These are phyloP conservation scores for Ophiostoma piceae DNA, from an alignment of 2,329 filamentous ascomycete species.

Conservation along the genomic window DNA sequence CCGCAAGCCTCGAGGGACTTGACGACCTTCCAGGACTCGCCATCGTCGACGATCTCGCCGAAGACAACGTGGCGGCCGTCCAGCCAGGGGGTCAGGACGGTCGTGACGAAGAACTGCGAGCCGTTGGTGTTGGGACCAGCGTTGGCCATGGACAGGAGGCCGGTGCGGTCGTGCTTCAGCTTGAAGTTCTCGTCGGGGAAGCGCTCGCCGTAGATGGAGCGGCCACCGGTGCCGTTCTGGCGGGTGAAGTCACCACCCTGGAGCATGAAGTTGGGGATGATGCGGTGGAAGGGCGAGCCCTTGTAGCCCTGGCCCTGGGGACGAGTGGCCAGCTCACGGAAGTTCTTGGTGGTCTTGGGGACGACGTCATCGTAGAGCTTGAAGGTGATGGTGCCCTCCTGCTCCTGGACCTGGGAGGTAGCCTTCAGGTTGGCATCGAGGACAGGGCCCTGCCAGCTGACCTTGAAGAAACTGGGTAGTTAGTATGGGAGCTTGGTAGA, in stretches of 20 bases:
- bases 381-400: constrained; percentile 68
- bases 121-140: constrained; percentile 97
- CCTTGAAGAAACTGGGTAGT: constrained; percentile 59
- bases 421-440: constrained; percentile 55
- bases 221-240: constrained; percentile 82
- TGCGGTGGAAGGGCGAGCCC: constrained; percentile 82
- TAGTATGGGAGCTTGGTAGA: constrained; percentile 8
- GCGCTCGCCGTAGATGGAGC: constrained; percentile 93
- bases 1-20: constrained; percentile 59
- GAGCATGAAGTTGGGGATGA: constrained; percentile 92
- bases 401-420: constrained; percentile 44
- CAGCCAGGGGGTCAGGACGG: constrained; percentile 81
- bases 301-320: constrained; percentile 79
- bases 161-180: constrained; percentile 65
- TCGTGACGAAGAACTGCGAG: constrained; percentile 97
- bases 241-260: constrained; percentile 95
- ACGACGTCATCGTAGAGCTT: constrained; percentile 79
- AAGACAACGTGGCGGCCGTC: constrained; percentile 81
- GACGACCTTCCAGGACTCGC: constrained; percentile 48
- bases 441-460: constrained; percentile 67
- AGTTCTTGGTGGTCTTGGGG: constrained; percentile 84
- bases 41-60: constrained; percentile 58
- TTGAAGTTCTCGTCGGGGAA: constrained; percentile 91
- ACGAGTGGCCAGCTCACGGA: constrained; percentile 74
- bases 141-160: constrained; percentile 92